Evolutionary conservation across 768 basidiomycete species (phyloP), one percentile per base, ranked within the genome.

Genomic region (Lentinula sp.): DNA sequence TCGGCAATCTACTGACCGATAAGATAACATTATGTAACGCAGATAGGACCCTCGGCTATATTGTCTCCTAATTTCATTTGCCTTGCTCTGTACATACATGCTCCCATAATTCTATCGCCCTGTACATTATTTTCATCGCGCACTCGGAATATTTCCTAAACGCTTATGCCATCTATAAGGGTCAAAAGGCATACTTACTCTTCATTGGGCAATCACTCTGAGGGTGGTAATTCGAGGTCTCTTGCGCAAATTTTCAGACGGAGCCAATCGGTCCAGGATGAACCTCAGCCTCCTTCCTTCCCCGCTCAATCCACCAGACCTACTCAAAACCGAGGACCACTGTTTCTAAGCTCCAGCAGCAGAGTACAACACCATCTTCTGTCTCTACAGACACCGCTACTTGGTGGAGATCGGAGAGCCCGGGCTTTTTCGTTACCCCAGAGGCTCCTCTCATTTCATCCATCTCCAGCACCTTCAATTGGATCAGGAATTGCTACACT

Each of bases 151-250:
- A 18, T 13, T 23, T 36, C 13, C 37, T 51, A 4, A 10, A 18
- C 37, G 13, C 32, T 56, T 33, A 82, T 82, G 80, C 80, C 81
- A 41, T 84, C 82, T 43, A 73, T 84, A 59, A 76, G 79, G 66
- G 73, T 84, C 57, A 77, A 71, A 68, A 70, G 72, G 18, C 59
- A 60, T 70, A 69, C 33, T 63, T 70, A 9, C 76, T 76, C 63
- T 67, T 69, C n/a, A 62, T 64, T 39, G 66, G 73, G 53, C 61
- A 39, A 59, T 65, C 23, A 51, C 57, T 48, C 39, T 68, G 32
- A 68, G 23, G 46, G 46, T 48, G 18, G 46, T 70, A 61, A 13
- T 33, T 23, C 41, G 16, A 61, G 51, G 45, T 18, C 63, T 42
- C 49, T 60, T 12, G 59, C 50, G 4, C 28, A 50, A 4, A 49